Evolutionary conservation across 1,284 basidiomycete species (phyloP), one percentile per base, ranked within the genome.

Genomic region (Ustilago tritici): DNA sequence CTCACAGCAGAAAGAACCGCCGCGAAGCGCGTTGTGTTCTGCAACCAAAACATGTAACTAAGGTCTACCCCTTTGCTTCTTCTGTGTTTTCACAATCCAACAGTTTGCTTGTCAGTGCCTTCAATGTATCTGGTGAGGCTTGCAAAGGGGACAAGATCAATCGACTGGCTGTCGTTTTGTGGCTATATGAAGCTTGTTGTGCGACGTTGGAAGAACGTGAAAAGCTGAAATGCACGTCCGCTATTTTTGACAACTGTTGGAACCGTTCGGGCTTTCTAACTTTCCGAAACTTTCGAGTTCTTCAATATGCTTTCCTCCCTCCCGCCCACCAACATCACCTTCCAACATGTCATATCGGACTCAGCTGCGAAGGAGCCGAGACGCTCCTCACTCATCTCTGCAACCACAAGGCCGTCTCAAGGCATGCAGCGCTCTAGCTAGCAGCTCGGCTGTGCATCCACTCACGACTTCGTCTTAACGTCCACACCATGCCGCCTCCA

Each of bases 231-330:
- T 32, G 32, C 34, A 36, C 38, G 38, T 56, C 38, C n/a, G 19
- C 19, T 12, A 23, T 53, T 62, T 67, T 61, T 50, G 43, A 53
- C 55, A 58, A 57, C 56, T 56, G 41, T 32, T 28, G 32, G 40
- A 9, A 14, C 15, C 56, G 56, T 41, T 57, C 56, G 56, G 31
- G 34, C 56, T 41, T 50, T 32, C 31, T 40, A 10, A 10, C 31
- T 17, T 46, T 40, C 14, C 49, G 15, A 14, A 32, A 11, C 56
- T 41, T 38, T 38, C 17, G 19, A 43, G 34, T 47, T 19, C 40
- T 10, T 40, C n/a, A 15, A 11, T 19, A 12, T 28, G 10, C 15
- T 15, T 14, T 35, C 50, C 7, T 35, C 15, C 23, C 17, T 17
- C 50, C 8, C 17, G 31, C 4, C 34, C 23, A 34, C 50, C 50